Evolutionary conservation across 257 asterid genomes (phyloP).

Genomic region (Avicennia marina): DNA sequence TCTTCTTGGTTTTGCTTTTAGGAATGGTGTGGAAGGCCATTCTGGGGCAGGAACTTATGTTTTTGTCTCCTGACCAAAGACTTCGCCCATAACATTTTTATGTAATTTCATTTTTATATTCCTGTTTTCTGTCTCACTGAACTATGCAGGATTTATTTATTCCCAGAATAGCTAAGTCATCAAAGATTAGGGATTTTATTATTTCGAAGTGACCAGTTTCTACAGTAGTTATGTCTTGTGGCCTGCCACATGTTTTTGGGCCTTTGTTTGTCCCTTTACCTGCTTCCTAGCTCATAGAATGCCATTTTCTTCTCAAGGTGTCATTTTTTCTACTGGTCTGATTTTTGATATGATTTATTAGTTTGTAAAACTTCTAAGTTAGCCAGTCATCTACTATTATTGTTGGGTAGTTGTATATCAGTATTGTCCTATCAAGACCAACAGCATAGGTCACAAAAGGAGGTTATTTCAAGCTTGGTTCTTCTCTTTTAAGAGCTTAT

Average conservation of each 20-base stretch:
- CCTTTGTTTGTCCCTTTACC: background rate
- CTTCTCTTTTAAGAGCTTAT: too few species aligned
- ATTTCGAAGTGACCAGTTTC: background rate
- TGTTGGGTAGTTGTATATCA: too few species aligned
- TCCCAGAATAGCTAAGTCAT: background rate
- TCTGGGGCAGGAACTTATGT: background rate
- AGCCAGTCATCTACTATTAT: too few species aligned
- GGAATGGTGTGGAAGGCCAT: background rate
- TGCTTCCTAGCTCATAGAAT: constrained; percentile 8
- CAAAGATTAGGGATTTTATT: background rate
- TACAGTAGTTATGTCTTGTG: too few species aligned
- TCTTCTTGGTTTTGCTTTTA: background rate
- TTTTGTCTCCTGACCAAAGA: background rate
- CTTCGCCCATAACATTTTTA: background rate
- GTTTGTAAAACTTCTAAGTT: too few species aligned
- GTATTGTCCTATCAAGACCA: too few species aligned
- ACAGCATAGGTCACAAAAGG: too few species aligned
- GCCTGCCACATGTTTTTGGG: too few species aligned
- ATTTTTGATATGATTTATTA: background rate
- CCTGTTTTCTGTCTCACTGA: background rate
- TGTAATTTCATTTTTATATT: background rate
- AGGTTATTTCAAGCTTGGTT: too few species aligned
- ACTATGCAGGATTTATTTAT: background rate
- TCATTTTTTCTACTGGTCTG: background rate
- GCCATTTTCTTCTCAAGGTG: background rate